These are phyloP conservation scores for Panaeolus papilionaceus DNA, from an alignment of 768 basidiomycete species.

Conservation along the genomic window DNA sequence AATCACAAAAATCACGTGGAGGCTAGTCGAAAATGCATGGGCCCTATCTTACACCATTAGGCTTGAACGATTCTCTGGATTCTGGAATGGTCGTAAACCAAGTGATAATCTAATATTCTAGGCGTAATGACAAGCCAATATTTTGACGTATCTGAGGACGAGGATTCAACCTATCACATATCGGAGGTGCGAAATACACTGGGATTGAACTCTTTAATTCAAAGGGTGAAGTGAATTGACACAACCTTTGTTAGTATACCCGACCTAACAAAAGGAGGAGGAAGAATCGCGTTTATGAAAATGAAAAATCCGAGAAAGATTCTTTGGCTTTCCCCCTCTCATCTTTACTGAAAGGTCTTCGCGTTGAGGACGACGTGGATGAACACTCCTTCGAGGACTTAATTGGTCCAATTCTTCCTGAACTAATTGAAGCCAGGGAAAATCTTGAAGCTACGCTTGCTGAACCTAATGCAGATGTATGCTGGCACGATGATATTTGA, in stretches of 20 bases:
- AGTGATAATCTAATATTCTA: background rate
- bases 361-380: slow-evolving; percentile 15
- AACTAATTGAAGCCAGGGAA: slow-evolving; percentile 33
- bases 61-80: background rate
- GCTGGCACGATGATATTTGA: background rate
- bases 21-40: no score
- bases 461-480: slow-evolving; percentile 35
- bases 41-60: no score
- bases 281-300: background rate
- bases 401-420: slow-evolving; percentile 36
- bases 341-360: background rate
- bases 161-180: background rate
- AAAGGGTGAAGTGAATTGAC: background rate
- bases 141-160: slow-evolving; percentile 3
- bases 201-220: background rate
- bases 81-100: background rate
- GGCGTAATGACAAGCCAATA: background rate
- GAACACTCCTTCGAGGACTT: slow-evolving; percentile 36
- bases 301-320: background rate
- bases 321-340: background rate
- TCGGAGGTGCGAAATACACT: background rate
- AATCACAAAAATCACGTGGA: no score
- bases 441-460: slow-evolving; percentile 24
- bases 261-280: slow-evolving; percentile 7
- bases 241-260: background rate